Evolutionary conservation across 352 stramenopile species (phyloP), one percentile per base, ranked within the genome.

Genomic region (Plasmopara viticola): DNA sequence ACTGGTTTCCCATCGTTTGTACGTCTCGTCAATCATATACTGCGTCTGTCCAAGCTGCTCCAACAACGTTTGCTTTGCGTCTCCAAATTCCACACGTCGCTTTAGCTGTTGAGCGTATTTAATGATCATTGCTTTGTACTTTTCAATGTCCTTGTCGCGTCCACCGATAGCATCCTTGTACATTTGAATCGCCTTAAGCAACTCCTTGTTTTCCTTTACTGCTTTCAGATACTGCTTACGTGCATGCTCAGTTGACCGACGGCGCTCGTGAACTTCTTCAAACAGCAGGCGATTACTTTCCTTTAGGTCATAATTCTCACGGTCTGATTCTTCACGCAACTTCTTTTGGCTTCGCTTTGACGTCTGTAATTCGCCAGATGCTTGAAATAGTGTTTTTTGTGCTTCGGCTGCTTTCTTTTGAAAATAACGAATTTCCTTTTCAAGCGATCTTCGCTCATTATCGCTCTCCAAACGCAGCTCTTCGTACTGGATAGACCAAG

Each of bases 31-130:
- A 39, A 90, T 81, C 77, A 90, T 87, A 51, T 67, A 82, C 60
- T 88, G 80, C 0, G 80, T 90, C 44, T 90, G 71, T 33, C 87
- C 72, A 2, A 90, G 61, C 60, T 90, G 80, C 38, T 82, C 70
- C 37, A 90, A 38, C 17, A 88, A 56, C 47, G 74, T 86, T 41
- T 90, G 68, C 62, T 90, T 87, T 28, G 84, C 77, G 43, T 87
- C 77, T 13, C 60, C 61, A 47, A 90, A 73, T 7, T 72, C 80
- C 8, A 72, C 64, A 28, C 70, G 70, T 14, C 67, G 69, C 51
- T 83, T 53, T 2, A 86, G 47, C 33, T 86, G 68, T 48, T 87
- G 75, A 4, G 74, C 61, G 18, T 70, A 61, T 37, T 76, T 82
- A 40, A 77, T 56, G 6, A 86, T 48, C 5, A 40, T 60, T 0